Percentiles rank a stretch among this genome's conserved stretches.
phyloP scores from a whole-genome alignment of 768 basidiomycete species.

The Chalciporus chontae region DNA sequence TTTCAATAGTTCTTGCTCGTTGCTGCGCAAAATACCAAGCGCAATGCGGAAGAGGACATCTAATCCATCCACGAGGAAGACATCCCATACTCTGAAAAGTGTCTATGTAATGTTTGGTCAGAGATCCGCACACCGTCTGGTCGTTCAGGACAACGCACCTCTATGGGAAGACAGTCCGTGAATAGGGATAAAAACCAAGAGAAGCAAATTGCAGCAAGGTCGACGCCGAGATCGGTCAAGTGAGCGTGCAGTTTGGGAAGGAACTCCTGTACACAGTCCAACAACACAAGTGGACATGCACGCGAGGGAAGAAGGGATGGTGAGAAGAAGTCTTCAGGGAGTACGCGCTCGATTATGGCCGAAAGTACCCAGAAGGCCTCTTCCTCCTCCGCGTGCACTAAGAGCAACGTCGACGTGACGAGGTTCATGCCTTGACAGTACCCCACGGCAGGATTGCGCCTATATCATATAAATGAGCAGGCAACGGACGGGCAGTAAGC shows the following conservation, averaged over 20 bases:
- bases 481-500: background rate
- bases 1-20: slow-evolving; percentile 78
- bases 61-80: slow-evolving; percentile 89
- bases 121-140: background rate
- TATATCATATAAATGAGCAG: slow-evolving; percentile 27
- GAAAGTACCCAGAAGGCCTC: slow-evolving; percentile 95
- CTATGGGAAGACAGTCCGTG: slow-evolving; percentile 93
- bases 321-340: slow-evolving; percentile 93
- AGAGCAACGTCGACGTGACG: slow-evolving; percentile 88
- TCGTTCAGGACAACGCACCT: slow-evolving; percentile 47
- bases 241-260: slow-evolving; percentile 75
- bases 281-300: slow-evolving; percentile 87
- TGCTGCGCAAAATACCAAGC: slow-evolving; percentile 77
- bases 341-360: slow-evolving; percentile 82
- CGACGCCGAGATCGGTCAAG: slow-evolving; percentile 76
- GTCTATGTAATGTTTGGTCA: slow-evolving; percentile 48
- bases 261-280: slow-evolving; percentile 79
- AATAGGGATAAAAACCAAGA: slow-evolving; percentile 98
- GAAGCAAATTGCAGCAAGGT: slow-evolving; percentile 93
- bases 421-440: slow-evolving; percentile 97
- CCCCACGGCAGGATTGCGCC: slow-evolving; percentile 88
- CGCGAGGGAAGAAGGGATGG: slow-evolving; percentile 89
- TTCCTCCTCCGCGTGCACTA: slow-evolving; percentile 93
- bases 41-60: slow-evolving; percentile 91
- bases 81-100: slow-evolving; percentile 93